Conservation (phyloP, 179 eudicot species). For the Carnegiea gigantea region DNA sequence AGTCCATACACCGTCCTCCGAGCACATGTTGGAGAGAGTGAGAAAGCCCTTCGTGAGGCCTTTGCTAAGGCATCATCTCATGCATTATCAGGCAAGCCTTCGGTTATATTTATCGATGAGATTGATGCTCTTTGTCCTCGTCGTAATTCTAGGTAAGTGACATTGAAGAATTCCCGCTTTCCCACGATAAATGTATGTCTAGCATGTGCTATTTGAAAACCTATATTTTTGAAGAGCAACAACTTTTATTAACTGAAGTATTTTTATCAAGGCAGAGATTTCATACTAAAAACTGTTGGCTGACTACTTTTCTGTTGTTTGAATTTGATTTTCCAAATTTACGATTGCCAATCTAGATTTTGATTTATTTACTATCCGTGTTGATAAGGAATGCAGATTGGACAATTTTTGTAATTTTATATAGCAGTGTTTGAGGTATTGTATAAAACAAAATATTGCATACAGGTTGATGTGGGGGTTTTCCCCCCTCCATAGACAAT, state of each 20-base stretch:
- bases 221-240: background rate
- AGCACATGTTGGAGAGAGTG: constrained; percentile 91
- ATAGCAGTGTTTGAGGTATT: background rate
- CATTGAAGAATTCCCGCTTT: background rate
- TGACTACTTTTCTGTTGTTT: background rate
- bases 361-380: background rate
- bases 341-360: background rate
- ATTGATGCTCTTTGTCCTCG: constrained; percentile 95
- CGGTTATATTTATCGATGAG: constrained; percentile 88
- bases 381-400: background rate
- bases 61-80: constrained; percentile 74
- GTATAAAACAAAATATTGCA: background rate
- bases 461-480: background rate
- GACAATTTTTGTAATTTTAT: too few relatives aligned
- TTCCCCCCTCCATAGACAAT: background rate
- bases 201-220: background rate
- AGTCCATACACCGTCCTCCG: constrained; percentile 90
- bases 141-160: constrained; percentile 65
- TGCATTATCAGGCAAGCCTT: constrained; percentile 71
- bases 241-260: background rate
- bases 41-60: constrained; percentile 83
- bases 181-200: too few relatives aligned
- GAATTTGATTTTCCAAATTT: background rate
- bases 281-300: background rate
- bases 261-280: background rate